A percentile compares a stretch with the other conserved stretches of the same genome.
Evolutionary conservation across 2,329 filamentous ascomycete species (phyloP).

Genomic region (Venturia nashicola): DNA sequence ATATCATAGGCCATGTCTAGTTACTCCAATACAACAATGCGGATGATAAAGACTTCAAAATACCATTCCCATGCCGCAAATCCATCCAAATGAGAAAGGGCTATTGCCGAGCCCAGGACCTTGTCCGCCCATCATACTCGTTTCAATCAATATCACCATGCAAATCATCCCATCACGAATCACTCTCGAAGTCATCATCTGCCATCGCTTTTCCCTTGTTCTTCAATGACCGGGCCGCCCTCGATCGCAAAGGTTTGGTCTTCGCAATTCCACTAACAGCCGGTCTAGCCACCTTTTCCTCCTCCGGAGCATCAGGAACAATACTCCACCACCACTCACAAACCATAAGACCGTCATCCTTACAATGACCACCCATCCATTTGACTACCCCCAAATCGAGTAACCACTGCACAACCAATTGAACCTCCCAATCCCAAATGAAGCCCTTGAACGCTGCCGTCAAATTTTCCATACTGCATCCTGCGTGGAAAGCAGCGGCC

Average conservation of each 20-base stretch:
- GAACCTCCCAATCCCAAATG: constrained; percentile 30
- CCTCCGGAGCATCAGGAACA: not conserved
- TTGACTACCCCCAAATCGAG: constrained; percentile 15
- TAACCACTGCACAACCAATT: constrained; percentile 29
- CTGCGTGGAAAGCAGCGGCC: constrained; percentile 29
- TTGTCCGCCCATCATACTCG: not conserved
- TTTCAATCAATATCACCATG: not conserved
- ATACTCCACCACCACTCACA: constrained; percentile 10
- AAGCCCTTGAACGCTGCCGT: constrained; percentile 25
- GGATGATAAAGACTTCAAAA: not conserved
- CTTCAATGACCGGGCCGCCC: not conserved
- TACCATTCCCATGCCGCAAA: not conserved
- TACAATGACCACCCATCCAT: not conserved
- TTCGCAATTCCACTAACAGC: not conserved
- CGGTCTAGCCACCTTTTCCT: not conserved
- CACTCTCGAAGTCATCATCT: not conserved
- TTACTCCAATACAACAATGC: not conserved
- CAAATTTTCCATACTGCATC: constrained; percentile 24
- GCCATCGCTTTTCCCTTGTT: not conserved
- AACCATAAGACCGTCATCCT: not conserved
- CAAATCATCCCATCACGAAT: not conserved
- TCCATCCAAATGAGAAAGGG: not conserved
- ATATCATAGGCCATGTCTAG: not conserved
- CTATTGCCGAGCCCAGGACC: not conserved
- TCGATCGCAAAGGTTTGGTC: not conserved